Evolutionary conservation across 805 yeast genomes (phyloP).

Genomic region (Blastobotrys mokoenaii): DNA sequence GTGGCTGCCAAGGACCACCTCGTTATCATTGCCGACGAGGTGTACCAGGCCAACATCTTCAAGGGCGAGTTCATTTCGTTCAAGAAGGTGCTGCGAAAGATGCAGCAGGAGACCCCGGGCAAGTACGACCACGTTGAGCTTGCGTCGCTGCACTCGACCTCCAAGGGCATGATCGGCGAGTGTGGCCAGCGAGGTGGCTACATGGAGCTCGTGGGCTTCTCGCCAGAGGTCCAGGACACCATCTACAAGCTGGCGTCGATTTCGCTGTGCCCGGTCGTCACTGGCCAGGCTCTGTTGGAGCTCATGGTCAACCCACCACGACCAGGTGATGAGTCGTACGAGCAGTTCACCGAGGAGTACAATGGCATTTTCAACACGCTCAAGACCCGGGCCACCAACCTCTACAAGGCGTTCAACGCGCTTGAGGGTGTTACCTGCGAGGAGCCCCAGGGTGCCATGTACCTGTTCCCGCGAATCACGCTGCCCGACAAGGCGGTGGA

Average conservation of each 20-base stretch:
- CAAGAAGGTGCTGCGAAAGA: conserved; percentile 64
- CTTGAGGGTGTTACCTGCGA: conserved; percentile 83
- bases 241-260: conserved; percentile 83
- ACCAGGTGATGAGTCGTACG: conserved; percentile 67
- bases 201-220: conserved; percentile 86
- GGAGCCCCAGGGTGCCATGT: conserved; percentile 96
- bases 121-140: conserved; percentile 66
- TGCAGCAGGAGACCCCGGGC: conserved; percentile 47
- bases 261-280: conserved; percentile 86
- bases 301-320: conserved; percentile 89
- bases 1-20: conserved; percentile 81
- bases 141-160: conserved; percentile 93
- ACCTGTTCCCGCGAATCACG: conserved; percentile 74
- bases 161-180: conserved; percentile 96
- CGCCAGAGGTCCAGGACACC: conserved; percentile 56
- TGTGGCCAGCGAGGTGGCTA: conserved; percentile 99
- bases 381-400: conserved; percentile 48
- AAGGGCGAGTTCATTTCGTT: conserved; percentile 75
- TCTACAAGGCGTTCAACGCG: conserved; percentile 61
- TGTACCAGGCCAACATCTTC: conserved; percentile 89
- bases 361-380: conserved; percentile 53
- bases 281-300: conserved; percentile 91
- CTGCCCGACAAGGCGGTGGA: conserved; percentile 56
- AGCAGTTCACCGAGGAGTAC: conserved; percentile 56
- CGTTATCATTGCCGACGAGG: conserved; percentile 93